Evolutionary conservation across 305 asterid genomes (phyloP).

Genomic region (Solanum hybrid): DNA sequence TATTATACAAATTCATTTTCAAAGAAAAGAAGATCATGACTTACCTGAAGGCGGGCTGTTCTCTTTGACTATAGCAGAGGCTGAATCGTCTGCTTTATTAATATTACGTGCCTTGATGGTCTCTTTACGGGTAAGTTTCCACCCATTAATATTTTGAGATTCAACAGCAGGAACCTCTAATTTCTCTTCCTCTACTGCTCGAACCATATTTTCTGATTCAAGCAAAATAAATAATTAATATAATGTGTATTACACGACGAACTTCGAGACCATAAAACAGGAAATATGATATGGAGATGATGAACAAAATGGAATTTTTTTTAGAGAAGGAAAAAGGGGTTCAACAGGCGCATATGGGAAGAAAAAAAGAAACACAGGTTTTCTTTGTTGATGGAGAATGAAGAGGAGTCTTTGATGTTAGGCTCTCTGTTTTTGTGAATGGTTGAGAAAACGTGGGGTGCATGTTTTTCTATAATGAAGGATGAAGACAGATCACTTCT

Average conservation of each 20-base stretch:
- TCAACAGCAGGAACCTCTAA: conserved; percentile 15
- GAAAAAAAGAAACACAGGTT: neutral
- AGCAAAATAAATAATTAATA: neutral
- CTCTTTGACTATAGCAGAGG: neutral
- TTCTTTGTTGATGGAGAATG: neutral
- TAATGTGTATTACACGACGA: neutral
- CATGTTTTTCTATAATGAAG: conserved; percentile 15
- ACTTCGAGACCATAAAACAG: neutral
- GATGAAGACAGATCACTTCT: conserved; percentile 13
- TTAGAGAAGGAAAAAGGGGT: neutral
- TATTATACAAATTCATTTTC: neutral
- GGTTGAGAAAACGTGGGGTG: conserved; percentile 33
- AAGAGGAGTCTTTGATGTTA: neutral
- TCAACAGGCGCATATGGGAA: neutral
- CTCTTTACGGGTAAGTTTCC: conserved; percentile 21
- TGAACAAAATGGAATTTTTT: neutral
- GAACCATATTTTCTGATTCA: conserved; percentile 19
- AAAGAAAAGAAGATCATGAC: neutral
- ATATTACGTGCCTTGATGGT: conserved; percentile 16
- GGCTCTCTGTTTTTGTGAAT: conserved; percentile 9
- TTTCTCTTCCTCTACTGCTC: conserved; percentile 41
- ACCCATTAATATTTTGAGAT: conserved; percentile 22
- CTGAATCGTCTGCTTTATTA: neutral
- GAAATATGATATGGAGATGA: neutral
- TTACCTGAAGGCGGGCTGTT: neutral